Base-by-base conservation (phyloP, 2,329 filamentous ascomycete species). In the Colletotrichum plurivorum region DNA sequence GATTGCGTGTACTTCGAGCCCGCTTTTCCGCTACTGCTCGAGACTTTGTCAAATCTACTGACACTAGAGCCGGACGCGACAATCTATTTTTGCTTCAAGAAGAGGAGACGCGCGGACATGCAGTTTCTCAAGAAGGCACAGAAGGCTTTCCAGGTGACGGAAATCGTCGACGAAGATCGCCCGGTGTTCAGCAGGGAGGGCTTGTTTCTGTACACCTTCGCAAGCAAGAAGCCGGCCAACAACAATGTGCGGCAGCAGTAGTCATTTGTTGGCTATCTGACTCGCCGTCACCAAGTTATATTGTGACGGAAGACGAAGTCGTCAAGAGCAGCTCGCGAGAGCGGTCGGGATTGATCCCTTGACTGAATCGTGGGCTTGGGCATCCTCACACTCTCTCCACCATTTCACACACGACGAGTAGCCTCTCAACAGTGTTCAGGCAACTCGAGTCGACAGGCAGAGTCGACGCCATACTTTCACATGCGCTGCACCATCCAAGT, bases 1-100 rank as follows among this genome's bases (percentile, higher is more conserved):
- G 96, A 98, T 80, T 98, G 95, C 81, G 94, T 97, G 56, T 99
- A 98, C 84, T 97, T 97, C 79, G 96, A 98, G 80, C 94, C 95
- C 3, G 94, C 96, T 1, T 98, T 98, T 77, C 95, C 95, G 36
- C 85, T 98, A 41, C 87, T 99, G 54, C 87, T 96, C 76, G 83
- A 90, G 71, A 98, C 95, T 6, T 83, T 98, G 72, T 84, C 88
- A 68, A 90, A 93, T 71, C 84, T 98, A 55, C 85, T 97, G 72
- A 87, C 88, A 16, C 87, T 94, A 51, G 94, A 92, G 78, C 92
- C 92, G 22, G 79, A 84, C 51, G 87, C 88, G 12, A 83, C 86
- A 10, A 79, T 92, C 54, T 92, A 90, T 80, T 98, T 99, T 82
- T 97, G 95, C 83, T 98, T 97, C 86, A 98, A 97, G 85, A 95